phyloP scores from a whole-genome alignment of 148 eudicot genomes.

The Rhododendron mucronatum region DNA sequence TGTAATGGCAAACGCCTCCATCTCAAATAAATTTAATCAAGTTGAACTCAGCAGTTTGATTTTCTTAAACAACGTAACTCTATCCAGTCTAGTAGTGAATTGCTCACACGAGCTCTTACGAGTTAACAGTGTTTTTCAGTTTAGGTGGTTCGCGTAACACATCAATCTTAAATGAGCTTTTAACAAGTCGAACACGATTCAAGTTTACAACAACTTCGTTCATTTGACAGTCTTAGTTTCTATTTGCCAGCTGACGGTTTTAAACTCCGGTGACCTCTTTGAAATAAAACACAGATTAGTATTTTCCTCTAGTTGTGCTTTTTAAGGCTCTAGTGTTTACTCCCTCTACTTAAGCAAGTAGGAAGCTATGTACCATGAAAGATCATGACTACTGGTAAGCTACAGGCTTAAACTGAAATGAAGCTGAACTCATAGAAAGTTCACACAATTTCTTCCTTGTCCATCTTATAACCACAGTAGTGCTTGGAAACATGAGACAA shows the following conservation, averaged over 20 bases:
- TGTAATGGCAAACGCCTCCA: not conserved
- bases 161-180: not conserved
- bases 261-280: too few species aligned
- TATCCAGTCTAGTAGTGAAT: too few species aligned
- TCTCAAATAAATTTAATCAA: not conserved
- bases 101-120: not conserved
- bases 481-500: not conserved
- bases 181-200: not conserved
- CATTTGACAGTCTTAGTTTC: not conserved
- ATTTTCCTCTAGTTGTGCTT: too few species aligned
- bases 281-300: too few species aligned
- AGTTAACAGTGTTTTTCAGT: not conserved
- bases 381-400: not conserved
- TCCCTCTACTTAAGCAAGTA: not conserved
- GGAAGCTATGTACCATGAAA: not conserved
- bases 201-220: too few species aligned
- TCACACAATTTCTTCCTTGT: not conserved
- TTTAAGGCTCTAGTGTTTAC: not conserved
- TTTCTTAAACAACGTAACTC: not conserved
- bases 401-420: not conserved
- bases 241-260: not conserved
- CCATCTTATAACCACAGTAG: not conserved
- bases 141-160: not conserved
- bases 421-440: not conserved
- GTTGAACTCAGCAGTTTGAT: not conserved